phyloP scores from a whole-genome alignment of 2,329 filamentous ascomycete genomes.

The Aspergillus fumigatus region DNA sequence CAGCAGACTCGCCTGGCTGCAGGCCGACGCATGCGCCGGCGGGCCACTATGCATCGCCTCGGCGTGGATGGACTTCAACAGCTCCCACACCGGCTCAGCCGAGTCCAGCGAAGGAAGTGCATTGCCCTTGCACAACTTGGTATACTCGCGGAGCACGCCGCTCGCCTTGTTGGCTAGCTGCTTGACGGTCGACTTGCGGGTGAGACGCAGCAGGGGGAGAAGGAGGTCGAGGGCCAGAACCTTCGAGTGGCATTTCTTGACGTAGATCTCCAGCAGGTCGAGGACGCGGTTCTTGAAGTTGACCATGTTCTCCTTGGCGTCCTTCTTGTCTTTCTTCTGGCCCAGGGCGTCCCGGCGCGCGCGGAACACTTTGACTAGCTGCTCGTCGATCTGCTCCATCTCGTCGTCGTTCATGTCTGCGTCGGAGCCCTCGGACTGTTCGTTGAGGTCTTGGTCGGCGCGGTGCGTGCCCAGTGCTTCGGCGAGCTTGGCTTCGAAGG shows the following conservation, averaged over 20 bases:
- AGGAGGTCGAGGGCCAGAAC: conserved; percentile 65
- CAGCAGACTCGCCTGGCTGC: conserved; percentile 55
- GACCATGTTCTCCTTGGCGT: conserved; percentile 81
- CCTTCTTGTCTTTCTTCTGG: conserved; percentile 79
- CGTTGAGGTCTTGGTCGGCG: conserved; percentile 52
- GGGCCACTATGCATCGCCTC: conserved; percentile 54
- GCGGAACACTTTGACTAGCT: conserved; percentile 80
- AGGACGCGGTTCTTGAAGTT: conserved; percentile 94
- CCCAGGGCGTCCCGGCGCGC: conserved; percentile 64
- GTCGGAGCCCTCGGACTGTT: conserved; percentile 54
- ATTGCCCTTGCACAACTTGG: conserved; percentile 57
- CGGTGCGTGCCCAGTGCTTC: conserved; percentile 69
- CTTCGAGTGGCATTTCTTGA: conserved; percentile 70
- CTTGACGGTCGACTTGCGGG: conserved; percentile 71
- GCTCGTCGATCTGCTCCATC: conserved; percentile 83
- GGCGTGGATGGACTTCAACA: conserved; percentile 65
- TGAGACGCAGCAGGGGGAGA: conserved; percentile 69
- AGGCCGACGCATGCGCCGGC: conserved; percentile 68
- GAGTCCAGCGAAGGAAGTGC: conserved; percentile 41
- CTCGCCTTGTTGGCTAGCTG: conserved; percentile 69
- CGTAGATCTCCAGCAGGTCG: conserved; percentile 79
- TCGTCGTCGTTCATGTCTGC: conserved; percentile 92
- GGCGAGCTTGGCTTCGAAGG: conserved; percentile 71
- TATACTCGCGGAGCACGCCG: conserved; percentile 67
- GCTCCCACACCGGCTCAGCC: conserved; percentile 45